A percentile compares a stretch with the other conserved stretches of the same genome.
Evolutionary conservation across 257 asterid genomes (phyloP).

Genomic region (Euphrasia confusa): DNA sequence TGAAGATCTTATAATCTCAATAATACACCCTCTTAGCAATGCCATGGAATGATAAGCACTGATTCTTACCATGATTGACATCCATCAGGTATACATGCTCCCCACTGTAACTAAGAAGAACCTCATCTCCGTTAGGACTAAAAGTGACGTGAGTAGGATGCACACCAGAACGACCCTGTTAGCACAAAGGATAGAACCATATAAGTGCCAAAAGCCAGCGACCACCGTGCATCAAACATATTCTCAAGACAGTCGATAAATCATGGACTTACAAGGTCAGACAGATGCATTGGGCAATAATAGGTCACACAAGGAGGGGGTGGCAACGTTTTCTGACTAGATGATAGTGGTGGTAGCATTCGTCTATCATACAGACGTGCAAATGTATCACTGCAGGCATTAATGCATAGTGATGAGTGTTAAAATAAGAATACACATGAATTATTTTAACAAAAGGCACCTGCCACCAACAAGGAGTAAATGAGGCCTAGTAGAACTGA

Average conservation of each 20-base stretch:
- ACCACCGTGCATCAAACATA: constrained; percentile 1
- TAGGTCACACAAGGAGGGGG: constrained; percentile 93
- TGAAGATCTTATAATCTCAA: not conserved
- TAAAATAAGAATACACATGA: constrained; percentile 19
- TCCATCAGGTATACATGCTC: constrained; percentile 96
- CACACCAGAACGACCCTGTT: constrained; percentile 70
- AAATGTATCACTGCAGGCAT: constrained; percentile 83
- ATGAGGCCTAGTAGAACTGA: constrained; percentile 89
- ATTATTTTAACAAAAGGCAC: constrained; percentile 32
- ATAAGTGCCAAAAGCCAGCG: constrained; percentile 24
- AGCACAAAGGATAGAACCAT: constrained; percentile 20
- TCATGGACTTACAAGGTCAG: constrained; percentile 64
- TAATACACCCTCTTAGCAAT: not conserved
- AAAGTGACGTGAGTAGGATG: constrained; percentile 89
- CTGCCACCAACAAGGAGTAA: constrained; percentile 98
- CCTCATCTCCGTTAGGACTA: constrained; percentile 89
- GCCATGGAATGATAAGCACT: not conserved
- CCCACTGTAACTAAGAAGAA: constrained; percentile 92
- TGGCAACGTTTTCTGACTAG: constrained; percentile 70
- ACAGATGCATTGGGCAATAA: constrained; percentile 95
- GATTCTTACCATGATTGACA: constrained; percentile 53
- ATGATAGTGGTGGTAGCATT: constrained; percentile 93
- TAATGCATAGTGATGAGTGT: constrained; percentile 21
- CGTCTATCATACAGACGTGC: constrained; percentile 96
- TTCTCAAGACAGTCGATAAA: constrained; percentile 19